A percentile compares a stretch with the other conserved stretches of the same genome.
phyloP scores from a whole-genome alignment of 805 yeast genomes.

The Grigorovia jiainica region DNA sequence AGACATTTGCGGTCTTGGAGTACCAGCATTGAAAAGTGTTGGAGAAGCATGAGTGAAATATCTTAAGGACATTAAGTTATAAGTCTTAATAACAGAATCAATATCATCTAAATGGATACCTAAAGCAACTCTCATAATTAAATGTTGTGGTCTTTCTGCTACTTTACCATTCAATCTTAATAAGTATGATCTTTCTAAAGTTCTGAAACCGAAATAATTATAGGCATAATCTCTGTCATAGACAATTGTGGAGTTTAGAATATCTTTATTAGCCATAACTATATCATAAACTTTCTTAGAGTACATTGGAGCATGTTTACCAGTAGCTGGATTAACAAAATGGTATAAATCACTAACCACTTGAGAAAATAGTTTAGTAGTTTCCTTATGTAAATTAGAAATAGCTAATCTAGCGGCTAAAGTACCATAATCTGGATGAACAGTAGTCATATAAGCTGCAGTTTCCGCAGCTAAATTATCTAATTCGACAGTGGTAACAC shows the following conservation, averaged over 20 bases:
- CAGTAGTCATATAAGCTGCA: slow-evolving; percentile 90
- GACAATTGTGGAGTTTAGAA: slow-evolving; percentile 59
- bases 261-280: slow-evolving; percentile 52
- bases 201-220: slow-evolving; percentile 81
- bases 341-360: slow-evolving; percentile 58
- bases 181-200: slow-evolving; percentile 76
- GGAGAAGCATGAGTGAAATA: slow-evolving; percentile 92
- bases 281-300: slow-evolving; percentile 52
- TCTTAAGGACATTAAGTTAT: slow-evolving; percentile 73
- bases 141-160: slow-evolving; percentile 82
- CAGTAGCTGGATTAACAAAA: slow-evolving; percentile 70
- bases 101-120: slow-evolving; percentile 73
- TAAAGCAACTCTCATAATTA: slow-evolving; percentile 81
- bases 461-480: slow-evolving; percentile 84
- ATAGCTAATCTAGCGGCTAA: slow-evolving; percentile 92
- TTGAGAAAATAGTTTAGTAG: slow-evolving; percentile 68
- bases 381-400: slow-evolving; percentile 83
- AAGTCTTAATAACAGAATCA: slow-evolving; percentile 62
- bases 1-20: slow-evolving; percentile 73
- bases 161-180: slow-evolving; percentile 48
- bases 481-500: slow-evolving; percentile 80
- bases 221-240: slow-evolving; percentile 65
- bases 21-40: slow-evolving; percentile 85
- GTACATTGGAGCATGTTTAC: slow-evolving; percentile 43
- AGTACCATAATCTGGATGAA: slow-evolving; percentile 93